Evolutionary conservation across 257 asterid species (phyloP).

Genomic region (Echites panduratus): DNA sequence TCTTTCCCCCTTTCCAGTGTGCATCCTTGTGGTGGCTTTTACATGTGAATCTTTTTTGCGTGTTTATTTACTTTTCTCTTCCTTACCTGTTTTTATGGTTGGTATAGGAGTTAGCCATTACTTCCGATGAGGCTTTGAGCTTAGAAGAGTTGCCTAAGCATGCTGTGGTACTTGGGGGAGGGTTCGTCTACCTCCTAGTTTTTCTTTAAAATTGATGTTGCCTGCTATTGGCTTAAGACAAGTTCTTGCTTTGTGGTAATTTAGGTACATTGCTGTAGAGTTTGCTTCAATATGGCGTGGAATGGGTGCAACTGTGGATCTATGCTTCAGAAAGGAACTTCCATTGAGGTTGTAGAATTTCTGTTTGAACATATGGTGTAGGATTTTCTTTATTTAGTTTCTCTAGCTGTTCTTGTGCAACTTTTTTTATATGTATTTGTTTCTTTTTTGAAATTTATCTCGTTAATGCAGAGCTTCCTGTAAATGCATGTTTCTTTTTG

Average conservation of each 20-base stretch:
- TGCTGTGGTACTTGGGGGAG: slow-evolving; percentile 85
- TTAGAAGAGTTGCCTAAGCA: slow-evolving; percentile 92
- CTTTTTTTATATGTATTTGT: neutral
- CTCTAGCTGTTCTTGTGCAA: neutral
- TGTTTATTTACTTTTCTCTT: neutral
- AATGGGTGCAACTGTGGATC: slow-evolving; percentile 85
- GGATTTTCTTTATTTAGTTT: slow-evolving; percentile 11
- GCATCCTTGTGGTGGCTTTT: neutral
- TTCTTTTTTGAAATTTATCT: neutral
- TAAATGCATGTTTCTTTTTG: neutral
- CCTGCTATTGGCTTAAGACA: slow-evolving; percentile 15
- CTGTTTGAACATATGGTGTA: neutral
- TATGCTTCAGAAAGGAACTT: slow-evolving; percentile 85
- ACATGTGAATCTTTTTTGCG: neutral
- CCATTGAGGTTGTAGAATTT: slow-evolving; percentile 65
- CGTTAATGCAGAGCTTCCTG: neutral
- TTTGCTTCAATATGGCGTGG: slow-evolving; percentile 99
- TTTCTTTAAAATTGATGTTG: slow-evolving; percentile 12
- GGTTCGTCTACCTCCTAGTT: slow-evolving; percentile 39
- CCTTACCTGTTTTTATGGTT: slow-evolving; percentile 8
- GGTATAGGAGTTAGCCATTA: slow-evolving; percentile 79
- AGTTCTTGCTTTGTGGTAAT: slow-evolving; percentile 3
- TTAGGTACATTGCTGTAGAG: slow-evolving; percentile 96
- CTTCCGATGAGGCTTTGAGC: slow-evolving; percentile 99
- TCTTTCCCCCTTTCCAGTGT: neutral